Conservation (phyloP, 371 early-diverging fungal species). For the Mucor indicus region DNA sequence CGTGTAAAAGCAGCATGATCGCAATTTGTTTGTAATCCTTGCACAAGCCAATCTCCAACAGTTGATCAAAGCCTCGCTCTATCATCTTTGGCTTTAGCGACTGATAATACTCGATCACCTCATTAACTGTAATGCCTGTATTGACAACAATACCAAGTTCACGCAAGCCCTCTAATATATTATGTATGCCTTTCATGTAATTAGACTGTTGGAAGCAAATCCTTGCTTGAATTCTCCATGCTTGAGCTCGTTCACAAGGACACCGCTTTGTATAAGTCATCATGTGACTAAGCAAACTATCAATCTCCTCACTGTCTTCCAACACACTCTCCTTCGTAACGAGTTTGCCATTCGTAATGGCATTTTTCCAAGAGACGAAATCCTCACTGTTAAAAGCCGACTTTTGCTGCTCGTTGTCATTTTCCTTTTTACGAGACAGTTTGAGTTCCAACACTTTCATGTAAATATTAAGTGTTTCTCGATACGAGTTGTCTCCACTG, state of each 20-base stretch:
- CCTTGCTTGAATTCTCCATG: constrained; percentile 37
- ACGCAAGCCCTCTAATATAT: constrained; percentile 26
- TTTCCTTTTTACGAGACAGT: constrained; percentile 15
- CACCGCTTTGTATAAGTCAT: constrained; percentile 22
- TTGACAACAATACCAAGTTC: constrained; percentile 25
- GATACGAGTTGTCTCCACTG: constrained; percentile 26
- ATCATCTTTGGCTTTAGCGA: constrained; percentile 16
- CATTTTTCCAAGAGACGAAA: too few relatives aligned
- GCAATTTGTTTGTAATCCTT: constrained; percentile 21
- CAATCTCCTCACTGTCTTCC: neutral
- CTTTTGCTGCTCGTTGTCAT: too few relatives aligned
- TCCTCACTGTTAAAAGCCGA: too few relatives aligned
- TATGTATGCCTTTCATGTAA: constrained; percentile 27
- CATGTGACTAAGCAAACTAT: constrained; percentile 20
- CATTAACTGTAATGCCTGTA: constrained; percentile 6
- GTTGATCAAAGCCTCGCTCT: constrained; percentile 18
- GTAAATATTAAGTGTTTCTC: constrained; percentile 35
- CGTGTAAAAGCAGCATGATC: constrained; percentile 34
- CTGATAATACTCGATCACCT: constrained; percentile 14
- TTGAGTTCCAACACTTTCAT: constrained; percentile 29
- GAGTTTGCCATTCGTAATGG: neutral
- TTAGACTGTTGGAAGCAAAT: constrained; percentile 33
- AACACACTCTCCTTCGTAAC: too few relatives aligned
- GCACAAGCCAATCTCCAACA: constrained; percentile 17
- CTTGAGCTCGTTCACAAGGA: constrained; percentile 33